These are phyloP conservation scores for Leccinum angustisporum DNA, from an alignment of 1,284 basidiomycete genomes.

Conservation along the genomic window DNA sequence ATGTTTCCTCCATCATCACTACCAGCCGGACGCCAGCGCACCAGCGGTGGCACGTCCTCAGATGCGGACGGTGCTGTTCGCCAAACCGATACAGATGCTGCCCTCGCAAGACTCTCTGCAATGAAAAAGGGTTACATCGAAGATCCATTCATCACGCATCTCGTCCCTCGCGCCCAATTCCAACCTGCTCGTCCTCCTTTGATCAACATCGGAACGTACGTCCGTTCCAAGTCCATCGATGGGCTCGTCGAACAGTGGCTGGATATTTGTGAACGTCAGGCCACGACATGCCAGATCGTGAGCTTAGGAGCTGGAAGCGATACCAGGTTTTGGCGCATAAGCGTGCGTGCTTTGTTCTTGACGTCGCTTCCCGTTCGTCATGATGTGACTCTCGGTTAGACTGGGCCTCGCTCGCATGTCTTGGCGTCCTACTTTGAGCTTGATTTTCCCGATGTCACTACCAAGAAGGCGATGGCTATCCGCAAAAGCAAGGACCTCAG, in stretches of 20 bases:
- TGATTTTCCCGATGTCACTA: slow-evolving; percentile 86
- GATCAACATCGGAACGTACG: slow-evolving; percentile 94
- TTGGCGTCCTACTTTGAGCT: slow-evolving; percentile 79
- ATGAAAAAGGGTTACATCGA: slow-evolving; percentile 71
- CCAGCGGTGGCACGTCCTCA: neutral
- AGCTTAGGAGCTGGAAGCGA: slow-evolving; percentile 25
- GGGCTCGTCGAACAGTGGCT: slow-evolving; percentile 76
- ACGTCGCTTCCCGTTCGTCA: slow-evolving; percentile 2
- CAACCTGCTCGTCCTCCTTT: slow-evolving; percentile 75
- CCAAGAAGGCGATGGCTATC: slow-evolving; percentile 82
- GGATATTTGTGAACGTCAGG: slow-evolving; percentile 23
- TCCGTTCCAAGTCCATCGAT: slow-evolving; percentile 83
- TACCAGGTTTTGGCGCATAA: slow-evolving; percentile 79
- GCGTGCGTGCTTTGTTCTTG: slow-evolving; percentile 52
- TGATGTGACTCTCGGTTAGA: slow-evolving; percentile 40
- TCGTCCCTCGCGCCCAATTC: slow-evolving; percentile 64
- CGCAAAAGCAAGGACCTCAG: slow-evolving; percentile 66
- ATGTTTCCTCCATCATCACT: slow-evolving; percentile 24
- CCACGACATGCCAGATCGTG: slow-evolving; percentile 26
- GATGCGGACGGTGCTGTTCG: slow-evolving; percentile 60
- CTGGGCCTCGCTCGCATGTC: slow-evolving; percentile 46
- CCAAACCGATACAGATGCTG: slow-evolving; percentile 73
- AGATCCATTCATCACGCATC: slow-evolving; percentile 67
- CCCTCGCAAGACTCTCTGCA: slow-evolving; percentile 78
- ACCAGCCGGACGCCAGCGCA: slow-evolving; percentile 19